Evolutionary conservation across 2,329 filamentous ascomycete genomes (phyloP).

Genomic region (Diaporthe nobilis): DNA sequence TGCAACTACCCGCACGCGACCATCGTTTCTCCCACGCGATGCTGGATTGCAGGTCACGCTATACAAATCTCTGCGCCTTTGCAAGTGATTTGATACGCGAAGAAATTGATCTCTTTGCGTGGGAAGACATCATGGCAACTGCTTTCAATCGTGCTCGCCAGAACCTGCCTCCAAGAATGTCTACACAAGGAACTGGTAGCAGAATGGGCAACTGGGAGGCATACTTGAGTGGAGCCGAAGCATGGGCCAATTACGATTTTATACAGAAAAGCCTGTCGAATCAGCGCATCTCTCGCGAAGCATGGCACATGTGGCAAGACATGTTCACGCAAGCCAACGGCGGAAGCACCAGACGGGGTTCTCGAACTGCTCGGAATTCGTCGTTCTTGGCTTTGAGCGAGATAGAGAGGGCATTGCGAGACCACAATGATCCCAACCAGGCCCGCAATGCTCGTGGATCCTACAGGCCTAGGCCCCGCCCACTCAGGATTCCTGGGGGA

Average conservation of each 20-base stretch:
- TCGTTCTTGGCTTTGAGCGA: neutral
- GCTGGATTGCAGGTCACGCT: neutral
- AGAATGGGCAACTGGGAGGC: neutral
- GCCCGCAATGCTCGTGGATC: neutral
- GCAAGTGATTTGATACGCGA: neutral
- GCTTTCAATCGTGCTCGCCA: neutral
- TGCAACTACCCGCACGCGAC: neutral
- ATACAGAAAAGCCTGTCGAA: neutral
- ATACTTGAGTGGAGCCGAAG: conserved; percentile 7
- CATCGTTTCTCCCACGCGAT: neutral
- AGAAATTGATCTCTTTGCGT: neutral
- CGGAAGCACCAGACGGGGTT: neutral
- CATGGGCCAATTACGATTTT: neutral
- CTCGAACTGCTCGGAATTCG: neutral
- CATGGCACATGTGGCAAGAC: neutral
- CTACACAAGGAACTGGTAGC: neutral
- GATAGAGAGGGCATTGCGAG: neutral
- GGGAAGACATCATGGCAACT: neutral
- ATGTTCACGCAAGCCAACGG: neutral
- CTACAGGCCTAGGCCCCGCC: neutral
- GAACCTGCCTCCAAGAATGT: neutral
- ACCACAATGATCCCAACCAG: neutral
- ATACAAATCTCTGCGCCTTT: neutral
- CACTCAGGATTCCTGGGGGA: neutral
- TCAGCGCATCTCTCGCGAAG: neutral